Evolutionary conservation across 2,329 filamentous ascomycete genomes (phyloP).

Genomic region (Lachnellula suecica): DNA sequence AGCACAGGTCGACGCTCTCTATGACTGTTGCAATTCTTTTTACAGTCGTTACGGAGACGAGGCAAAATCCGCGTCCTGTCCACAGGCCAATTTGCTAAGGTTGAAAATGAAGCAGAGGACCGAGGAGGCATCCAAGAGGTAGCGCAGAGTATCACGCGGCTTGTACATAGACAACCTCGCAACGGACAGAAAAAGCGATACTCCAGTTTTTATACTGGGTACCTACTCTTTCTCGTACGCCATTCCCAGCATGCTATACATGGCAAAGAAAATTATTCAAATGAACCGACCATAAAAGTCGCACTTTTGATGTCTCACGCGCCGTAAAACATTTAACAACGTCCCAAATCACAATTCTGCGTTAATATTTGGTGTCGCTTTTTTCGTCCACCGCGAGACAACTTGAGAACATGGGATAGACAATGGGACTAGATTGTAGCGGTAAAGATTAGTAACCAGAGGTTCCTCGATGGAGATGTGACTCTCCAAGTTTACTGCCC

Average conservation of each 20-base stretch:
- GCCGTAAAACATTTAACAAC: too few relatives aligned
- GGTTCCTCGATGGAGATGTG: slow-evolving; percentile 33
- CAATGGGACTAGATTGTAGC: neutral
- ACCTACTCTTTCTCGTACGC: too few relatives aligned
- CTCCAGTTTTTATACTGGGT: too few relatives aligned
- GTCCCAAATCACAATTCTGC: too few relatives aligned
- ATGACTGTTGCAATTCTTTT: slow-evolving; percentile 90
- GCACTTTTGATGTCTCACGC: too few relatives aligned
- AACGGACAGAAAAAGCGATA: too few relatives aligned
- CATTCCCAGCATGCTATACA: too few relatives aligned
- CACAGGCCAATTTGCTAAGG: slow-evolving; percentile 74
- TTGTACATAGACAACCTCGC: neutral
- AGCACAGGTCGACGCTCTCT: slow-evolving; percentile 76
- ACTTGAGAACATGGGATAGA: too few relatives aligned
- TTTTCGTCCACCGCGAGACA: too few relatives aligned
- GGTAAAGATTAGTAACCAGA: neutral
- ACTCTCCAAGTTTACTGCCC: slow-evolving; percentile 51
- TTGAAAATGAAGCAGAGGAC: slow-evolving; percentile 77
- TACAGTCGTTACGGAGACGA: slow-evolving; percentile 77
- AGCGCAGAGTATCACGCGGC: neutral
- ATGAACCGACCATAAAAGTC: too few relatives aligned
- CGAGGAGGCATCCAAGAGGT: slow-evolving; percentile 27
- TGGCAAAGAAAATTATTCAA: too few relatives aligned
- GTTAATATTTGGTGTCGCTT: too few relatives aligned
- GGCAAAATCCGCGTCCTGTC: slow-evolving; percentile 79